phyloP scores from a whole-genome alignment of 192 early-diverging fungal species.

The Umbelopsis sp. region DNA sequence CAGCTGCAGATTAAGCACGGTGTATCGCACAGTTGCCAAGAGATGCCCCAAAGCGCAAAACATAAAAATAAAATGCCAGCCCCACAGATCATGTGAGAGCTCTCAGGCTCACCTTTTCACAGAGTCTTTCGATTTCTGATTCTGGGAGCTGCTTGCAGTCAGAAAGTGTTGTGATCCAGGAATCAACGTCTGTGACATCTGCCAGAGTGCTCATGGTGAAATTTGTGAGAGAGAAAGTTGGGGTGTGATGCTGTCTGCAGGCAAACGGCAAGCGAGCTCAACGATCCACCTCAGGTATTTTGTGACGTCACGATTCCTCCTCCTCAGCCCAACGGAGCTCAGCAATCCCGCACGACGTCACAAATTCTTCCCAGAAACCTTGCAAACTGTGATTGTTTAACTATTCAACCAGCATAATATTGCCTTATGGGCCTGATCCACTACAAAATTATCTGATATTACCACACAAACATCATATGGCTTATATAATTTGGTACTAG shows the following conservation, averaged over 20 bases:
- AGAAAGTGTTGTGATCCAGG: conserved; percentile 88
- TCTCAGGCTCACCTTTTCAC: conserved; percentile 82
- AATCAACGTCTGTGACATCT: conserved; percentile 84
- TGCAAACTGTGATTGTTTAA: too few species aligned
- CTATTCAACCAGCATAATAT: too few species aligned
- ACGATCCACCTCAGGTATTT: neutral
- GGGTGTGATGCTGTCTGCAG: neutral
- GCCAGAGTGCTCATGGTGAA: conserved; percentile 15
- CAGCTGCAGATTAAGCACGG: neutral
- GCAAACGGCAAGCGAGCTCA: neutral
- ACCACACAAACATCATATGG: too few species aligned
- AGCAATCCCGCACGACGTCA: neutral
- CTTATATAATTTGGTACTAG: too few species aligned
- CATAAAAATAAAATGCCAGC: conserved; percentile 30
- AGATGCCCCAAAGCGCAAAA: neutral
- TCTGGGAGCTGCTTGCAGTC: conserved; percentile 96
- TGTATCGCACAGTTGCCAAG: neutral
- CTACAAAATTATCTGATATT: too few species aligned
- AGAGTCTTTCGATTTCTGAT: conserved; percentile 92
- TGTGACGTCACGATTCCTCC: conserved; percentile 7
- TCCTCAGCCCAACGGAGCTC: too few species aligned
- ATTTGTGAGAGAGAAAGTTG: conserved; percentile 15
- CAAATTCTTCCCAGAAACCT: neutral
- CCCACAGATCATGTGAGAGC: conserved; percentile 13
- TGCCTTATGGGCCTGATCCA: too few species aligned